A percentile compares a stretch with the other conserved stretches of the same genome.
These are phyloP conservation scores for Citrus australasica DNA, from an alignment of 345 rosid species.

Conservation along the genomic window DNA sequence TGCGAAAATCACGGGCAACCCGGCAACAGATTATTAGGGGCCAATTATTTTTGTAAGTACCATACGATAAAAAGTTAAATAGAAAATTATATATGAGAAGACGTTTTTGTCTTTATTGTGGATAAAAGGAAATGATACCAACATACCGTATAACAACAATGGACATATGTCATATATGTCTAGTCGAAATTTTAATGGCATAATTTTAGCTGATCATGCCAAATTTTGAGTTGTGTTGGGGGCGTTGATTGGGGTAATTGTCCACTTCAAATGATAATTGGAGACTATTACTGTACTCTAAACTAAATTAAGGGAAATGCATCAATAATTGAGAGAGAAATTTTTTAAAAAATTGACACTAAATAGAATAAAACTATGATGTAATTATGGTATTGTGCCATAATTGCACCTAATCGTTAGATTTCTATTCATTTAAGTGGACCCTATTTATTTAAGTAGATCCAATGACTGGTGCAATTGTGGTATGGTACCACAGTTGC, in stretches of 20 bases:
- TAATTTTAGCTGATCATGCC: not conserved
- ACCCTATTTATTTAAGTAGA: no score
- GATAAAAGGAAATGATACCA: not conserved
- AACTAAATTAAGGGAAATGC: not conserved
- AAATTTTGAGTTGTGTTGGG: not conserved
- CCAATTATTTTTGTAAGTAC: not conserved
- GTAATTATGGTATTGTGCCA: no score
- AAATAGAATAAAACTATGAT: no score
- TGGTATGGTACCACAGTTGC: no score
- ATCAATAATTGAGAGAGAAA: not conserved
- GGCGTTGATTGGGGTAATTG: not conserved
- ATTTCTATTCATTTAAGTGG: no score
- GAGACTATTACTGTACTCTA: not conserved
- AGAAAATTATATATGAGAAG: not conserved
- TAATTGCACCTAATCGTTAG: no score
- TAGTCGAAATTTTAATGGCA: no score
- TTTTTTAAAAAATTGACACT: not conserved
- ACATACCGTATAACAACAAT: no score
- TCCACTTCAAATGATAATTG: not conserved
- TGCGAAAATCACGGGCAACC: not conserved
- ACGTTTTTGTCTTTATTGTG: not conserved
- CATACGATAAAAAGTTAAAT: not conserved
- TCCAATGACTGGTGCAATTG: no score
- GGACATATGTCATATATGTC: not conserved
- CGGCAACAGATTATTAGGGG: no score